phyloP scores from a whole-genome alignment of 2,329 filamentous ascomycete species.

The Cyclaneusma minus region DNA sequence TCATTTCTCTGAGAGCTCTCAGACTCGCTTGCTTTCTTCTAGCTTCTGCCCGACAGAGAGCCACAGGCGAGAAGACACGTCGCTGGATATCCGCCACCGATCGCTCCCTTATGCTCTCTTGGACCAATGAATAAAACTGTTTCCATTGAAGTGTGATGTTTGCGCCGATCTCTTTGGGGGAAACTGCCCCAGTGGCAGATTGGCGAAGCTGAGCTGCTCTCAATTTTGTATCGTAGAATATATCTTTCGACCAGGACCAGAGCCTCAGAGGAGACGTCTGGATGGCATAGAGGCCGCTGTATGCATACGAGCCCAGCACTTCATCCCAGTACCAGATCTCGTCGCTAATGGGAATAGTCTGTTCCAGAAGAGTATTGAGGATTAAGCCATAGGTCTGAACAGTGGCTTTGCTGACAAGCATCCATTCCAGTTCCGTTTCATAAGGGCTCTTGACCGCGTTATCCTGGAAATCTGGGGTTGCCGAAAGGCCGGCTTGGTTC shows the following conservation, averaged over 20 bases:
- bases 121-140: conserved; percentile 69
- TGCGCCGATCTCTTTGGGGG: conserved; percentile 11
- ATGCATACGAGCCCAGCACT: conserved; percentile 61
- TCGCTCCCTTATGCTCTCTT: conserved; percentile 57
- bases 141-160: conserved; percentile 38
- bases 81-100: conserved; percentile 57
- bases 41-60: conserved; percentile 59
- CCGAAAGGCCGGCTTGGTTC: conserved; percentile 41
- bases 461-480: conserved; percentile 19
- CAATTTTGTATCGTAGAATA: conserved; percentile 40
- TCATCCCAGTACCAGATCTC: conserved; percentile 96
- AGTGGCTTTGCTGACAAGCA: conserved; percentile 79
- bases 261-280: conserved; percentile 71
- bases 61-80: conserved; percentile 63
- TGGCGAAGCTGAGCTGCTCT: conserved; percentile 14
- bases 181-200: conserved; percentile 12
- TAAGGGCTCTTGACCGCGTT: conserved; percentile 30
- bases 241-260: conserved; percentile 54
- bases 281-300: conserved; percentile 67
- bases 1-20: conserved; percentile 59
- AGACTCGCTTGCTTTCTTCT: conserved; percentile 58
- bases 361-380: conserved; percentile 61
- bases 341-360: conserved; percentile 69
- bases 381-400: conserved; percentile 80
- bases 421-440: conserved; percentile 75